Percentiles rank a stretch among this genome's conserved stretches.
Evolutionary conservation across 345 rosid genomes (phyloP).

Genomic region (Excoecaria agallocha): DNA sequence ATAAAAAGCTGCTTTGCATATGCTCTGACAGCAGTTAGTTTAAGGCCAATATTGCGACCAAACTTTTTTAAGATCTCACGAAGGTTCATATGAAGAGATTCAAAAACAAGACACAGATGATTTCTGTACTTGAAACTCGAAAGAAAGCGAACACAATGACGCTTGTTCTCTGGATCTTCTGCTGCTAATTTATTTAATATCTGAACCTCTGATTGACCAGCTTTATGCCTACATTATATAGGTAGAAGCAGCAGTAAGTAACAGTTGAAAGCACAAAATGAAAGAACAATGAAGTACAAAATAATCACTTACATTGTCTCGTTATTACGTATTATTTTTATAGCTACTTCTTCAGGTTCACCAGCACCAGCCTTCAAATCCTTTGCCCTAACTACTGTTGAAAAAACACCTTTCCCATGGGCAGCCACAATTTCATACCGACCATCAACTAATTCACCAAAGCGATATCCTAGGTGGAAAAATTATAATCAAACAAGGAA

Average conservation of each 20-base stretch:
- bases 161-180: conserved; percentile 86
- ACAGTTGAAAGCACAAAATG: not conserved
- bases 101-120: conserved; percentile 98
- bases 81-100: conserved; percentile 97
- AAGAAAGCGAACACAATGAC: conserved; percentile 90
- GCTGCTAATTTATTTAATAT: conserved; percentile 89
- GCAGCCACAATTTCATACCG: conserved; percentile 94
- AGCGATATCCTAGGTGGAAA: conserved; percentile 64
- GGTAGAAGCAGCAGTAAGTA: conserved; percentile 3
- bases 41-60: conserved; percentile 99
- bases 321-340: conserved; percentile 89
- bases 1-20: conserved; percentile 95
- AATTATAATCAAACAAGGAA: conserved; percentile 8
- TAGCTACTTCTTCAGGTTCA: conserved; percentile 89
- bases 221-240: conserved; percentile 71
- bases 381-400: conserved; percentile 90
- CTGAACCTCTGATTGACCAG: conserved; percentile 87
- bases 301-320: conserved; percentile 71
- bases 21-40: conserved; percentile 87
- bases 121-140: conserved; percentile 93
- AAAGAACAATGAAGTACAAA: not conserved
- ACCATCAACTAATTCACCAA: conserved; percentile 92
- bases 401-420: conserved; percentile 98
- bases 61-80: conserved; percentile 99
- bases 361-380: conserved; percentile 69